A percentile compares a stretch with the other conserved stretches of the same genome.
Conservation (phyloP, 208 protist genomes). For the Spongospora subterranea region DNA sequence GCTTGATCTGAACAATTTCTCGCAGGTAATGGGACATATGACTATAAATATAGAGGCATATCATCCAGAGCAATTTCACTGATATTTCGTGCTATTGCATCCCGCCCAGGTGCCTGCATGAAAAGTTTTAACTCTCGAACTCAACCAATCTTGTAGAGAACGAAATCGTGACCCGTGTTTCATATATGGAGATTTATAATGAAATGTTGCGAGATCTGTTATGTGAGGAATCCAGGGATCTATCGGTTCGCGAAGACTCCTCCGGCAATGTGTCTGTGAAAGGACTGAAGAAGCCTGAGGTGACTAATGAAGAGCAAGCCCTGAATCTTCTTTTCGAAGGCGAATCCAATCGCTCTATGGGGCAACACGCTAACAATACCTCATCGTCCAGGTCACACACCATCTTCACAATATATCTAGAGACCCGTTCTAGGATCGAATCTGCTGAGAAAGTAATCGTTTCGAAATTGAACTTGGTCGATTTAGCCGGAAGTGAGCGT, state of each 20-base stretch:
- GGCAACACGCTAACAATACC: constrained; percentile 73
- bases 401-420: constrained; percentile 83
- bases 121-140: not conserved
- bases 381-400: constrained; percentile 77
- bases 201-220: constrained; percentile 44
- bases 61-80: constrained; percentile 38
- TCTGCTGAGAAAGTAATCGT: constrained; percentile 72
- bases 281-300: constrained; percentile 43
- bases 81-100: constrained; percentile 51
- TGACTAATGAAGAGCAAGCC: constrained; percentile 78
- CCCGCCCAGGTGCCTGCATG: not conserved
- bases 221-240: not conserved
- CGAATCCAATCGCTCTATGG: constrained; percentile 75
- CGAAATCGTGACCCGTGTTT: constrained; percentile 45
- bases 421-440: constrained; percentile 80
- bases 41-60: constrained; percentile 64
- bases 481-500: constrained; percentile 85
- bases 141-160: not conserved
- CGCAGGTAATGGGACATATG: constrained; percentile 32
- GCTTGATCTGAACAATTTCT: too few relatives aligned
- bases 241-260: constrained; percentile 27
- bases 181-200: constrained; percentile 61
- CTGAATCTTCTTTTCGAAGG: constrained; percentile 82
- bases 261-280: constrained; percentile 61
- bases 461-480: constrained; percentile 84